Evolutionary conservation across 768 basidiomycete species (phyloP).

Genomic region (Russula sp.): DNA sequence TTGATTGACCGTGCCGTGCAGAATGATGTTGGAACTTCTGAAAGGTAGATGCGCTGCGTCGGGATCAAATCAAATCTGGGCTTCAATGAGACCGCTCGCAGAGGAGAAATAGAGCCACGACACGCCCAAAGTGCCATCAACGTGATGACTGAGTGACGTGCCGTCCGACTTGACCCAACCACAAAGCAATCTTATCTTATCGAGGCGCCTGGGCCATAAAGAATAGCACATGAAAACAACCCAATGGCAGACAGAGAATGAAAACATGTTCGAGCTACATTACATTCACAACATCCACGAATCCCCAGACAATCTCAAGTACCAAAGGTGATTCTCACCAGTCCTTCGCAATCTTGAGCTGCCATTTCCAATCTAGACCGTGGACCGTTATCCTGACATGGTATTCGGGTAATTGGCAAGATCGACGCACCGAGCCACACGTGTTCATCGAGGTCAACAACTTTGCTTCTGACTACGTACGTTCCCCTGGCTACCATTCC

Average conservation of each 20-base stretch:
- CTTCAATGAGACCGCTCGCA: not conserved
- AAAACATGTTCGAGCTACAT: conserved; percentile 8
- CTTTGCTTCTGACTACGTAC: conserved; percentile 72
- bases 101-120: not conserved
- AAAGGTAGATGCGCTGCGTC: not conserved
- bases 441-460: conserved; percentile 80
- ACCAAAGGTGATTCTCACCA: conserved; percentile 45
- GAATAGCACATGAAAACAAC: not conserved
- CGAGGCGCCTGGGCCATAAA: too few species aligned
- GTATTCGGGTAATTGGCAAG: not conserved
- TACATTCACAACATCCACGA: conserved; percentile 14
- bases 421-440: conserved; percentile 63
- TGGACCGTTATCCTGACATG: not conserved
- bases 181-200: conserved; percentile 13
- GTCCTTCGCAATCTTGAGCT: conserved; percentile 87
- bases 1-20: not conserved
- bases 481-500: conserved; percentile 79
- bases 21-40: not conserved
- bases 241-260: not conserved
- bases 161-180: not conserved
- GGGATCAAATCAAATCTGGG: not conserved
- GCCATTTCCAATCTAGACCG: conserved; percentile 72
- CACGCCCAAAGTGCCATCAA: conserved; percentile 2
- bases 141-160: not conserved
- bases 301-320: conserved; percentile 23